These are phyloP conservation scores for Davidsoniella neocaledoniae DNA, from an alignment of 2,329 filamentous ascomycete genomes.

Conservation along the genomic window DNA sequence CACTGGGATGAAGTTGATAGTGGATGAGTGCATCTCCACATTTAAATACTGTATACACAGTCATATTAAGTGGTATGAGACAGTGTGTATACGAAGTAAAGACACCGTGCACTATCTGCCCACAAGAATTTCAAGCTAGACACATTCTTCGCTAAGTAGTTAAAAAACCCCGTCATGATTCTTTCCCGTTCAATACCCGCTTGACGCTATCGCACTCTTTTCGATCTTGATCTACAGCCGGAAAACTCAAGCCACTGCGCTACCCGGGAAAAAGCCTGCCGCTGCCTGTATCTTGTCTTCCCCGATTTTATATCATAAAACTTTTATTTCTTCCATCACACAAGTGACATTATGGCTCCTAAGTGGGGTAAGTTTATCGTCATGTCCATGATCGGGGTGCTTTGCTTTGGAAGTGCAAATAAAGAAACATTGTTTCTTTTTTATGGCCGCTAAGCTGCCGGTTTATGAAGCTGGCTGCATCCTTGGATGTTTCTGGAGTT, in stretches of 20 bases:
- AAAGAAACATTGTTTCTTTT: too few species aligned
- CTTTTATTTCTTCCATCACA: not conserved
- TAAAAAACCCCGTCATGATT: too few species aligned
- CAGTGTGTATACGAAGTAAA: not conserved
- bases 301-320: not conserved
- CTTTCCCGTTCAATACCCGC: not conserved
- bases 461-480: too few species aligned
- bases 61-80: not conserved
- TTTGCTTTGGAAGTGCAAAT: conserved; percentile 3
- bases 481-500: too few species aligned
- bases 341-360: conserved; percentile 25
- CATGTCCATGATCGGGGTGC: conserved; percentile 7
- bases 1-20: too few species aligned
- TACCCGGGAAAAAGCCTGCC: not conserved
- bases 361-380: conserved; percentile 25
- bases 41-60: too few species aligned
- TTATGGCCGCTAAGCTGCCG: too few species aligned
- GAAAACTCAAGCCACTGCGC: not conserved
- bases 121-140: conserved; percentile 5
- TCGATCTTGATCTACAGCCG: not conserved
- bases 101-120: not conserved
- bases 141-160: not conserved
- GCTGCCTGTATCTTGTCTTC: not conserved
- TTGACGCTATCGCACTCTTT: not conserved
- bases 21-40: too few species aligned